Evolutionary conservation across 345 rosid species (phyloP).

Genomic region (Physaria fendleri): DNA sequence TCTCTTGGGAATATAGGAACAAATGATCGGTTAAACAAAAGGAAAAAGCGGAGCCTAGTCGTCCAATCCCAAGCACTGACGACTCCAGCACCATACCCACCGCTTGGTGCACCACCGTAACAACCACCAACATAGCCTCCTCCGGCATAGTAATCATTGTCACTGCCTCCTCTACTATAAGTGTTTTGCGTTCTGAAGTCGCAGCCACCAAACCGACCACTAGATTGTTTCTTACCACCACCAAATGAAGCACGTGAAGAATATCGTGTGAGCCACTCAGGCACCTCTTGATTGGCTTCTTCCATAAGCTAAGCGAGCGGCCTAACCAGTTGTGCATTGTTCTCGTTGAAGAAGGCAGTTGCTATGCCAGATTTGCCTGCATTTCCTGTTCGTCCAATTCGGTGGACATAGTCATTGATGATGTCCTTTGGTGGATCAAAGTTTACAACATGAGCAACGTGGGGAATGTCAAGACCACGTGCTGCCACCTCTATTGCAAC

Average conservation of each 20-base stretch:
- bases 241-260: slow-evolving; percentile 64
- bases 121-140: slow-evolving; percentile 26
- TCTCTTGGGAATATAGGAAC: slow-evolving; percentile 26
- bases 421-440: slow-evolving; percentile 97
- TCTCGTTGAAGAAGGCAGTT: slow-evolving; percentile 92
- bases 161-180: slow-evolving; percentile 46
- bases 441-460: slow-evolving; percentile 91
- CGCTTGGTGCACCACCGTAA: slow-evolving; percentile 29
- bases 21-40: slow-evolving; percentile 11
- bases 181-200: slow-evolving; percentile 74
- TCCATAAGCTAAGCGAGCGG: slow-evolving; percentile 79
- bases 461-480: slow-evolving; percentile 92
- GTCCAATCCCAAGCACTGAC: slow-evolving; percentile 84
- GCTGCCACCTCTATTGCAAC: slow-evolving; percentile 93
- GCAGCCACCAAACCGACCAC: slow-evolving; percentile 89
- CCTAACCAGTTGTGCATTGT: slow-evolving; percentile 61
- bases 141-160: slow-evolving; percentile 37
- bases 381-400: slow-evolving; percentile 94
- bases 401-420: slow-evolving; percentile 93
- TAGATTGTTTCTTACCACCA: slow-evolving; percentile 56
- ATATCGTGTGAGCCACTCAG: slow-evolving; percentile 85
- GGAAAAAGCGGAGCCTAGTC: slow-evolving; percentile 15
- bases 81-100: slow-evolving; percentile 40
- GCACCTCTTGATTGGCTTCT: slow-evolving; percentile 94
- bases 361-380: slow-evolving; percentile 94